Conservation (phyloP, 2,329 filamentous ascomycete species). For the Sarocladium oryzae region DNA sequence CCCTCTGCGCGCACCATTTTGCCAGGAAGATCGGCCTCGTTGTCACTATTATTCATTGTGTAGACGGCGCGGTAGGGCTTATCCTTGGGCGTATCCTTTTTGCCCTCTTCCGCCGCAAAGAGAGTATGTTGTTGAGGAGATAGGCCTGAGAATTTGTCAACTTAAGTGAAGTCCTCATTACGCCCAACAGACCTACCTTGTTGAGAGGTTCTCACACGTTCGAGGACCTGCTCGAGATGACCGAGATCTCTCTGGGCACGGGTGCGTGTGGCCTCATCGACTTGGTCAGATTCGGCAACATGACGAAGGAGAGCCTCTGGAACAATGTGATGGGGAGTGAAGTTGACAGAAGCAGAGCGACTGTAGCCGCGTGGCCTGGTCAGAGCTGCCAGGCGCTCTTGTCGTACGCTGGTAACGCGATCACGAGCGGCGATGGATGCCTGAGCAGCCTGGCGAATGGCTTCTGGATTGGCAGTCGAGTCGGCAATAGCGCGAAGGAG, state of each 20-base stretch:
- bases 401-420: constrained; percentile 23
- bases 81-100: constrained; percentile 16
- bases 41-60: constrained; percentile 31
- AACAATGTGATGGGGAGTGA: constrained; percentile 24
- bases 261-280: constrained; percentile 30
- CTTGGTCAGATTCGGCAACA: constrained; percentile 29
- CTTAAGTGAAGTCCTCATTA: not conserved
- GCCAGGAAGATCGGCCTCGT: constrained; percentile 35
- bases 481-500: constrained; percentile 37
- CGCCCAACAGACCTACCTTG: constrained; percentile 17
- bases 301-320: constrained; percentile 32
- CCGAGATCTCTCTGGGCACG: constrained; percentile 32
- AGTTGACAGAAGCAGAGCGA: constrained; percentile 10
- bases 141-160: not conserved
- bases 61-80: constrained; percentile 36
- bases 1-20: constrained; percentile 36
- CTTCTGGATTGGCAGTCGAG: constrained; percentile 28
- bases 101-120: constrained; percentile 11
- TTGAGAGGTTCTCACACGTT: constrained; percentile 14
- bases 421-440: constrained; percentile 28
- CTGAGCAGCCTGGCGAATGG: constrained; percentile 29
- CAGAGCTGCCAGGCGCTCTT: constrained; percentile 28
- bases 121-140: constrained; percentile 16
- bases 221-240: constrained; percentile 28
- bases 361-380: constrained; percentile 24